These are phyloP conservation scores for Marchantia paleacea DNA, from an alignment of 225 moss, liverwort and hornwort species.

Conservation along the genomic window DNA sequence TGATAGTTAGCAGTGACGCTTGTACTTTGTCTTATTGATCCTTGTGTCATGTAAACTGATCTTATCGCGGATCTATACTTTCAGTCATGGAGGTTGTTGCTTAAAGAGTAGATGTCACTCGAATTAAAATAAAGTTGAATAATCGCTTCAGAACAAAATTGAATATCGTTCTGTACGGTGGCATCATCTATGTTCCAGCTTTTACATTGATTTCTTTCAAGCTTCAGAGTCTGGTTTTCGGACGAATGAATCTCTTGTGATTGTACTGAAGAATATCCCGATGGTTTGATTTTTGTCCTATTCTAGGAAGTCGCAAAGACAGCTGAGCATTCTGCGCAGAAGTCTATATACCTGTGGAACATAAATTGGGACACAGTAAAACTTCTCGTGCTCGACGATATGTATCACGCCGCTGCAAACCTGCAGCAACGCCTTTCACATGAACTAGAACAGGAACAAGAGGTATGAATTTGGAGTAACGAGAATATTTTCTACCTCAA, in stretches of 20 bases:
- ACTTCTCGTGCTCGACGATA: constrained; percentile 72
- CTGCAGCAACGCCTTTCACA: constrained; percentile 68
- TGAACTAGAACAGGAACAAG: constrained; percentile 91
- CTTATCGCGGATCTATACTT: too few relatives aligned
- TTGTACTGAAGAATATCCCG: not conserved
- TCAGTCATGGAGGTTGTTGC: too few relatives aligned
- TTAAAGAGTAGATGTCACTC: too few relatives aligned
- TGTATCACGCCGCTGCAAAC: constrained; percentile 92
- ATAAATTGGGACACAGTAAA: constrained; percentile 62
- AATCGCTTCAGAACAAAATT: too few relatives aligned
- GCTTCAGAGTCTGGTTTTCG: not conserved
- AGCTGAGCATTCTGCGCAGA: constrained; percentile 83
- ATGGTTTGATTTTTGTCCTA: not conserved
- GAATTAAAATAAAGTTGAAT: too few relatives aligned
- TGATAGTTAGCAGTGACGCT: too few relatives aligned
- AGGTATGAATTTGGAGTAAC: constrained; percentile 39
- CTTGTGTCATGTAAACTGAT: too few relatives aligned
- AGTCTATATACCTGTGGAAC: constrained; percentile 91
- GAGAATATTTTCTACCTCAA: not conserved
- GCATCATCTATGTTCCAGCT: not conserved
- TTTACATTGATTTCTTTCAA: too few relatives aligned
- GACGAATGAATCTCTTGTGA: not conserved
- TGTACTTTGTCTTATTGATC: too few relatives aligned
- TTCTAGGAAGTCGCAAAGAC: constrained; percentile 85
- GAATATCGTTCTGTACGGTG: too few relatives aligned